Evolutionary conservation across 176 grass and related monocot species (phyloP).

Genomic region (Musa acuminata): DNA sequence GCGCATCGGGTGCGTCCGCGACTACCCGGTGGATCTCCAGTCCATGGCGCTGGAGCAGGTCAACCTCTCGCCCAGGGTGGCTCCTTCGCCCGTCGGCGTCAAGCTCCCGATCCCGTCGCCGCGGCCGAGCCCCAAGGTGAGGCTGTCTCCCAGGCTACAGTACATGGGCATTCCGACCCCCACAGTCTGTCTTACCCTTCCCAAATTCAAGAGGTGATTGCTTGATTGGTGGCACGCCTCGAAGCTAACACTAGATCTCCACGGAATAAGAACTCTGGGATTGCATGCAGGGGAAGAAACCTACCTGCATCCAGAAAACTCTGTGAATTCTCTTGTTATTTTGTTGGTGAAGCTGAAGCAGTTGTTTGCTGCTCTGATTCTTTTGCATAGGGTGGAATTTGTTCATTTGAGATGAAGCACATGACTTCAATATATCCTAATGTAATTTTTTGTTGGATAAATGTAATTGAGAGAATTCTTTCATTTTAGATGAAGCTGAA

Average conservation of each 20-base stretch:
- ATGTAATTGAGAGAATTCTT: neutral
- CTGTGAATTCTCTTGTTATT: too few species aligned
- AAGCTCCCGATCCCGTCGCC: slow-evolving; percentile 69
- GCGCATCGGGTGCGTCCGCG: slow-evolving; percentile 65
- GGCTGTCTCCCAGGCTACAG: slow-evolving; percentile 56
- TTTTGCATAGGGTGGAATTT: too few species aligned
- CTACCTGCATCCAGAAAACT: too few species aligned
- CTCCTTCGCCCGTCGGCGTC: slow-evolving; percentile 28
- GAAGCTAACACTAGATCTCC: neutral
- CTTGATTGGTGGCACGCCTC: neutral
- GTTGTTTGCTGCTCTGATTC: too few species aligned
- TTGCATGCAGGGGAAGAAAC: neutral
- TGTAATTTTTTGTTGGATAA: neutral
- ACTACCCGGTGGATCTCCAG: slow-evolving; percentile 69
- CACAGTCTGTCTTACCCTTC: neutral
- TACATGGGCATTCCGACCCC: slow-evolving; percentile 56
- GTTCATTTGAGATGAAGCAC: neutral
- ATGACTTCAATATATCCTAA: neutral
- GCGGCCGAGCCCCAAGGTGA: slow-evolving; percentile 51
- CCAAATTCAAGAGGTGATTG: neutral
- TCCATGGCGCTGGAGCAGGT: slow-evolving; percentile 83
- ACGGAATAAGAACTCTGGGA: neutral
- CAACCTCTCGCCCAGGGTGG: slow-evolving; percentile 66
- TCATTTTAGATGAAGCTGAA: neutral
- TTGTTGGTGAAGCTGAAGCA: too few species aligned